Evolutionary conservation across 768 basidiomycete genomes (phyloP).

Genomic region (Hydnum rufescens): DNA sequence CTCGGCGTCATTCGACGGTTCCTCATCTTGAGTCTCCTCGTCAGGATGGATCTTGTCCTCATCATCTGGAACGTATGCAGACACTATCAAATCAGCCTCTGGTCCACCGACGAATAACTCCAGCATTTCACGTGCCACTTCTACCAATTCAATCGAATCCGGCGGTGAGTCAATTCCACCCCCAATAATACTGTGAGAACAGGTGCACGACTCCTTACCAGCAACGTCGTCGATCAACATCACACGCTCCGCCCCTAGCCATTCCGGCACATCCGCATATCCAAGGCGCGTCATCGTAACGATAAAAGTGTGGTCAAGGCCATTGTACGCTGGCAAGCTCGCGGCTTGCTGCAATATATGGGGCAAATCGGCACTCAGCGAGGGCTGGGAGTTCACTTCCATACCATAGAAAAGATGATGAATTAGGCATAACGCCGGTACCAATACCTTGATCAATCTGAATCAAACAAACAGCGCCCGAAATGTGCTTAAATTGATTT

Average conservation of each 20-base stretch:
- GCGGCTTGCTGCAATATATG: not conserved
- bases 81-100: not conserved
- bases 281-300: not conserved
- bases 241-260: not conserved
- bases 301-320: not conserved
- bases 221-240: not conserved
- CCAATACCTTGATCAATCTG: not conserved
- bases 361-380: not conserved
- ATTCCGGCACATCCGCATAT: not conserved
- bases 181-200: not conserved
- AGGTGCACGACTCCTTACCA: not conserved
- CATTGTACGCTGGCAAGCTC: not conserved
- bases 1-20: no score
- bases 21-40: no score
- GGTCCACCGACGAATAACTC: slow-evolving; percentile 1
- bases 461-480: not conserved
- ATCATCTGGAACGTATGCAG: not conserved
- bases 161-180: not conserved
- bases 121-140: not conserved
- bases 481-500: not conserved
- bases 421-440: not conserved
- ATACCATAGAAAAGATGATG: not conserved
- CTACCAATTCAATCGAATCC: not conserved
- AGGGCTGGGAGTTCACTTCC: not conserved
- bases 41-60: no score